Percentiles rank a stretch among this genome's conserved stretches.
phyloP scores from a whole-genome alignment of 2,329 filamentous ascomycete genomes.

The Pleoardoris graminearum region DNA sequence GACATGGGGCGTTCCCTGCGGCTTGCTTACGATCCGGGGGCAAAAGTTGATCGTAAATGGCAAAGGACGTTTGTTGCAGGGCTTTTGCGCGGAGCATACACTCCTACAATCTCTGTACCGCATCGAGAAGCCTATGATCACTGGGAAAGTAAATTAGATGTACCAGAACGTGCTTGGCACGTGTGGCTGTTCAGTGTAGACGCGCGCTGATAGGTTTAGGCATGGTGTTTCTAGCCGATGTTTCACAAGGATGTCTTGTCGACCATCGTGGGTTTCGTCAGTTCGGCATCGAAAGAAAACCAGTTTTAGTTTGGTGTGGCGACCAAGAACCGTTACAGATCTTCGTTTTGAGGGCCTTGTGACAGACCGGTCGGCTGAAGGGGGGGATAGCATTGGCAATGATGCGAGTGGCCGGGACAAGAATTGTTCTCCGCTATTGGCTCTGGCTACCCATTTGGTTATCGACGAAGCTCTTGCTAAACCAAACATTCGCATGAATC shows the following conservation, averaged over 20 bases:
- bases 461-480: not conserved
- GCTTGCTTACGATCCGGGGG: constrained; percentile 12
- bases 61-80: constrained; percentile 21
- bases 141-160: constrained; percentile 28
- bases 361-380: not conserved
- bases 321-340: not conserved
- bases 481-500: not conserved
- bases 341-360: not conserved
- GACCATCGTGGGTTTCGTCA: not conserved
- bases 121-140: constrained; percentile 25
- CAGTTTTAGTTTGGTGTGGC: no score
- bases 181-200: constrained; percentile 8
- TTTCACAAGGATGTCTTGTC: constrained; percentile 4
- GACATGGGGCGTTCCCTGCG: constrained; percentile 22
- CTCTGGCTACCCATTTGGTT: not conserved
- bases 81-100: constrained; percentile 16
- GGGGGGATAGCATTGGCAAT: not conserved
- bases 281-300: not conserved
- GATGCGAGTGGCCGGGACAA: not conserved
- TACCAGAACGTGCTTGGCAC: constrained; percentile 23
- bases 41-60: constrained; percentile 18
- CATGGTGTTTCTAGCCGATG: constrained; percentile 2
- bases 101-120: constrained; percentile 22
- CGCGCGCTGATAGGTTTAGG: constrained; percentile 15
- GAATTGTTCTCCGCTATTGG: not conserved